phyloP scores from a whole-genome alignment of 1,284 basidiomycete species.

The Baeospora myosura region DNA sequence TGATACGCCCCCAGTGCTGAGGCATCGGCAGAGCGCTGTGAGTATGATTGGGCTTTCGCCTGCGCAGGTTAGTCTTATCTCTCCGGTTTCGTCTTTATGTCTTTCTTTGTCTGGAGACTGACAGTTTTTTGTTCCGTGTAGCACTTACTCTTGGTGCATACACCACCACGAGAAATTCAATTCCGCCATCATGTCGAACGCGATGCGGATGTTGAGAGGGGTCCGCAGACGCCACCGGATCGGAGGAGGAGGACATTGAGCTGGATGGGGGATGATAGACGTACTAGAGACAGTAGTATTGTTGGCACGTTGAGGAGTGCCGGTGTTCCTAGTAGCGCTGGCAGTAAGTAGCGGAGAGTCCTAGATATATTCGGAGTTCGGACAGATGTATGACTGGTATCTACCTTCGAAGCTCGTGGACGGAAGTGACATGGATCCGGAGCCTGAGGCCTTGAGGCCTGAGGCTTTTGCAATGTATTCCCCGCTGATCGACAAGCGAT shows the following conservation, averaged over 20 bases:
- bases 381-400: too few relatives aligned
- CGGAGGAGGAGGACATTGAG: too few relatives aligned
- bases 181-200: constrained; percentile 27
- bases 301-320: neutral
- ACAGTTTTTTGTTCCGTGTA: constrained; percentile 19
- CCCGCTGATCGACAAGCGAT: too few relatives aligned
- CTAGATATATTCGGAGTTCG: too few relatives aligned
- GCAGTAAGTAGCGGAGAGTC: too few relatives aligned
- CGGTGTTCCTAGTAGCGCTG: neutral
- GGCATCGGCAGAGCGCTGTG: constrained; percentile 46
- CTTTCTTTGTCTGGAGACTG: constrained; percentile 1
- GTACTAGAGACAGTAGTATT: neutral
- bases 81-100: neutral
- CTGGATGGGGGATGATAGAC: too few relatives aligned
- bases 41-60: constrained; percentile 65
- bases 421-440: too few relatives aligned
- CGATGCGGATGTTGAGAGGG: constrained; percentile 16
- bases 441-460: too few relatives aligned
- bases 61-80: constrained; percentile 46
- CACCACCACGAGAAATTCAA: constrained; percentile 48
- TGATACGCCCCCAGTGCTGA: constrained; percentile 37
- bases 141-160: constrained; percentile 57
- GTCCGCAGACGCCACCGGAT: too few relatives aligned
- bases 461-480: too few relatives aligned
- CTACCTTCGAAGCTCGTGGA: too few relatives aligned